Evolutionary conservation across 2,329 filamentous ascomycete genomes (phyloP).

Genomic region (Ustulina deusta): DNA sequence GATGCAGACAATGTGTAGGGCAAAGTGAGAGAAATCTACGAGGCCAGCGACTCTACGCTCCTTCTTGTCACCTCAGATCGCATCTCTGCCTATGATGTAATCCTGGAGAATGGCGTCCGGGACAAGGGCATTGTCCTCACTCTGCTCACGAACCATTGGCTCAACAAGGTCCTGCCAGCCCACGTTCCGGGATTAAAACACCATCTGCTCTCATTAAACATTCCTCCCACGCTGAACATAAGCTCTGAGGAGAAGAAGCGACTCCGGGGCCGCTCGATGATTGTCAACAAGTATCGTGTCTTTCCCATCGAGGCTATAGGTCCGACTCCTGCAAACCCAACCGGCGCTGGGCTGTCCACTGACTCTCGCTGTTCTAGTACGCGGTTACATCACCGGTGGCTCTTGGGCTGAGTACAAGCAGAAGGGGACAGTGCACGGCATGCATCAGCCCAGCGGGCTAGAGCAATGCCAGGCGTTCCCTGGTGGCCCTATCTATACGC

Average conservation of each 20-base stretch:
- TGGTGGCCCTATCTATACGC: conserved; percentile 75
- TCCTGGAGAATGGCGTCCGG: conserved; percentile 68
- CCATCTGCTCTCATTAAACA: conserved; percentile 61
- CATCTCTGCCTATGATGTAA: conserved; percentile 90
- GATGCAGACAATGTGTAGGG: conserved; percentile 44
- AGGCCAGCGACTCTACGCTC: conserved; percentile 75
- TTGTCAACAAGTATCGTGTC: conserved; percentile 77
- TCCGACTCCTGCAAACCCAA: conserved; percentile 11
- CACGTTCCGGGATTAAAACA: conserved; percentile 62
- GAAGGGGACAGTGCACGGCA: conserved; percentile 82
- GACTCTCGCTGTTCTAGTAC: conserved; percentile 56
- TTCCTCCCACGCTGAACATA: conserved; percentile 45
- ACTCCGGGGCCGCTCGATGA: conserved; percentile 78
- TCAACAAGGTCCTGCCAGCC: conserved; percentile 58
- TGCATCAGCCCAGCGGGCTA: conserved; percentile 75
- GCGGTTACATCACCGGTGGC: conserved; percentile 88
- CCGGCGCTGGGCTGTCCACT: background rate
- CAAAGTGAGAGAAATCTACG: conserved; percentile 87
- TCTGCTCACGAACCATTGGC: conserved; percentile 64
- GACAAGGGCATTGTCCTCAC: conserved; percentile 67
- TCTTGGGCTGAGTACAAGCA: conserved; percentile 83
- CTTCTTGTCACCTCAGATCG: conserved; percentile 90
- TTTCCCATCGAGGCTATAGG: conserved; percentile 84
- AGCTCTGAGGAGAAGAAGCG: conserved; percentile 60
- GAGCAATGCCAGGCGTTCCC: conserved; percentile 77